Percentiles rank a stretch among this genome's conserved stretches.
Conservation (phyloP, 1,284 basidiomycete species). For the Austroboletus novae-zelandiae region DNA sequence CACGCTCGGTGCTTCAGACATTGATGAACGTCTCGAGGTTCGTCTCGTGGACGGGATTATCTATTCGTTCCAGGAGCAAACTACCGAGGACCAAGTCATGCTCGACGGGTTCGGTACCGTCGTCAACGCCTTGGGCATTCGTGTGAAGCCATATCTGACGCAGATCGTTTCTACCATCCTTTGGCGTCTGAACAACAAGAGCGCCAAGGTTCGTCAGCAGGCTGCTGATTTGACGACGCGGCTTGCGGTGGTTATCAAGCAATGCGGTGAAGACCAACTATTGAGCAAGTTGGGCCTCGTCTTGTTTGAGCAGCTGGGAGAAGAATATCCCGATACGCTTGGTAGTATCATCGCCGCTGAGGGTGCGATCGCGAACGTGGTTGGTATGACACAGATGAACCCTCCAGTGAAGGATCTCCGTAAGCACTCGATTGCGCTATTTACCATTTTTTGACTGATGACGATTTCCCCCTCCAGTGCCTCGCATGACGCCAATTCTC, state of each 20-base stretch:
- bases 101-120: slow-evolving; percentile 97
- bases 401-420: slow-evolving; percentile 97
- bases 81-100: slow-evolving; percentile 98
- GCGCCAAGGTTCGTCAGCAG: slow-evolving; percentile 97
- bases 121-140: slow-evolving; percentile 93
- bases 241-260: slow-evolving; percentile 96
- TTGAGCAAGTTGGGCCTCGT: slow-evolving; percentile 97
- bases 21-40: slow-evolving; percentile 94
- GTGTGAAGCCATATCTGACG: slow-evolving; percentile 98
- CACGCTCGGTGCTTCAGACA: slow-evolving; percentile 91
- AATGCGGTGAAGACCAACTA: slow-evolving; percentile 95
- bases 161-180: slow-evolving; percentile 99
- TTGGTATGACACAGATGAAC: slow-evolving; percentile 99
- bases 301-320: slow-evolving; percentile 97
- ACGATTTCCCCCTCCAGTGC: slow-evolving; percentile 53
- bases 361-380: slow-evolving; percentile 98
- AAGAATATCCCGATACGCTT: slow-evolving; percentile 98
- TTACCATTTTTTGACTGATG: slow-evolving; percentile 10
- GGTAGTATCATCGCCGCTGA: slow-evolving; percentile 99
- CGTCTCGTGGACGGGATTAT: slow-evolving; percentile 97
- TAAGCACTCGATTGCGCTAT: slow-evolving; percentile 44
- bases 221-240: slow-evolving; percentile 96
- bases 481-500: slow-evolving; percentile 98
- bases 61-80: slow-evolving; percentile 99
- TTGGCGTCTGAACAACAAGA: slow-evolving; percentile 99